These are phyloP conservation scores for Penicillium sp. DNA, from an alignment of 2,329 filamentous ascomycete genomes.

Conservation along the genomic window DNA sequence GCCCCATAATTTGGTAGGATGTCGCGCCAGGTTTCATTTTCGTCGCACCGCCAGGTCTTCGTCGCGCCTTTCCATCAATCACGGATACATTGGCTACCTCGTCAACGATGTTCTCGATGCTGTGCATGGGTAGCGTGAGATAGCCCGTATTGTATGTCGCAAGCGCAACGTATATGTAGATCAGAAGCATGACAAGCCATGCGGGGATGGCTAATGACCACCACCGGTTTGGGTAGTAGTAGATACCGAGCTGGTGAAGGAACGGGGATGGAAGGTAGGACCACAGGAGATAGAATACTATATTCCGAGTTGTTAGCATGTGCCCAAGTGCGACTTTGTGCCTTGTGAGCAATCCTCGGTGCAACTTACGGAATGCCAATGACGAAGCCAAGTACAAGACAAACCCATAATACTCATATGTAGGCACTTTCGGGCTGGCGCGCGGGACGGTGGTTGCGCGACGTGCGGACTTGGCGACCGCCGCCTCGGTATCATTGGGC, in stretches of 20 bases:
- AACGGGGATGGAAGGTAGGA: constrained; percentile 90
- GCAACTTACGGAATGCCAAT: constrained; percentile 70
- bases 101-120: constrained; percentile 88
- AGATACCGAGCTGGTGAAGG: constrained; percentile 87
- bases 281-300: constrained; percentile 71
- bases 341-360: no score
- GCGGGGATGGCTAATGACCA: constrained; percentile 92
- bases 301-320: constrained; percentile 4
- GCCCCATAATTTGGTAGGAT: constrained; percentile 44
- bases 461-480: constrained; percentile 61
- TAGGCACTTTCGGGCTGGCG: constrained; percentile 91
- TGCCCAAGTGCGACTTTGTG: background rate
- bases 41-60: constrained; percentile 48
- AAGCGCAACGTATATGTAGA: constrained; percentile 93
- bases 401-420: constrained; percentile 99
- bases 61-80: constrained; percentile 69
- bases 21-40: constrained; percentile 44
- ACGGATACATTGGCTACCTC: constrained; percentile 83
- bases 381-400: constrained; percentile 90
- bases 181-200: constrained; percentile 82
- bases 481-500: constrained; percentile 59
- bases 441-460: constrained; percentile 70
- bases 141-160: constrained; percentile 88
- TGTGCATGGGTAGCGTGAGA: constrained; percentile 76
- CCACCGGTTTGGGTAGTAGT: constrained; percentile 97